Percentiles rank a stretch among this genome's conserved stretches.
phyloP scores from a whole-genome alignment of 2,329 filamentous ascomycete species.

The Penicillium glabrum region DNA sequence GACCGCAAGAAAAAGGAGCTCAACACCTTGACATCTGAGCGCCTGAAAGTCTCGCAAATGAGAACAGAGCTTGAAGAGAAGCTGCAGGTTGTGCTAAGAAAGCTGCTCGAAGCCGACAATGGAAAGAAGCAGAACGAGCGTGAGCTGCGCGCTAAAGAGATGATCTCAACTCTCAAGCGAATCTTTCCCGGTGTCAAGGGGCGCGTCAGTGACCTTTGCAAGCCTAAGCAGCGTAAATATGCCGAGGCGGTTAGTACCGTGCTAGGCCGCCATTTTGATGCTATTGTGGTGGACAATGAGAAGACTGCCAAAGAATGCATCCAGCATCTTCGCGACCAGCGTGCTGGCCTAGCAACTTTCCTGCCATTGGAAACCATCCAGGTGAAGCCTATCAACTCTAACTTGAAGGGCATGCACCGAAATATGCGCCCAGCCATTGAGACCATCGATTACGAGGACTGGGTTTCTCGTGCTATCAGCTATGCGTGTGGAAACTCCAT shows the following conservation, averaged over 20 bases:
- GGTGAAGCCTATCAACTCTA: constrained; percentile 84
- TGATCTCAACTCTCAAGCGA: constrained; percentile 80
- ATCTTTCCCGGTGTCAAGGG: constrained; percentile 91
- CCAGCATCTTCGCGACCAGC: constrained; percentile 87
- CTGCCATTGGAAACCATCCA: constrained; percentile 97
- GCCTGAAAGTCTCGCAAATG: constrained; percentile 75
- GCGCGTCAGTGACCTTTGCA: constrained; percentile 85
- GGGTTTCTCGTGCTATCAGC: constrained; percentile 86
- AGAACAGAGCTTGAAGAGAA: constrained; percentile 91
- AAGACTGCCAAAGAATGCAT: constrained; percentile 94
- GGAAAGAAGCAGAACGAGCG: constrained; percentile 82
- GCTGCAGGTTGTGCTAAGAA: constrained; percentile 74
- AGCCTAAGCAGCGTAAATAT: constrained; percentile 95
- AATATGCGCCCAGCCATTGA: constrained; percentile 88
- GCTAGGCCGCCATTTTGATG: constrained; percentile 88
- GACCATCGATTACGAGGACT: constrained; percentile 88
- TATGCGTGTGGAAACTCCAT: constrained; percentile 95
- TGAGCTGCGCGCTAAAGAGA: constrained; percentile 76
- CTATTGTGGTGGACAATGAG: constrained; percentile 91
- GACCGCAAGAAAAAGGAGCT: constrained; percentile 87
- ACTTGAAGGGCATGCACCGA: constrained; percentile 82
- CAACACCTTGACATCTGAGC: constrained; percentile 80
- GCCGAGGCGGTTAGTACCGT: constrained; percentile 91
- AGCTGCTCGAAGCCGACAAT: constrained; percentile 81
- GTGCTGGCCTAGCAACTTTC: constrained; percentile 84